Conservation (phyloP, 768 basidiomycete species). For the Sutorius australiensis region DNA sequence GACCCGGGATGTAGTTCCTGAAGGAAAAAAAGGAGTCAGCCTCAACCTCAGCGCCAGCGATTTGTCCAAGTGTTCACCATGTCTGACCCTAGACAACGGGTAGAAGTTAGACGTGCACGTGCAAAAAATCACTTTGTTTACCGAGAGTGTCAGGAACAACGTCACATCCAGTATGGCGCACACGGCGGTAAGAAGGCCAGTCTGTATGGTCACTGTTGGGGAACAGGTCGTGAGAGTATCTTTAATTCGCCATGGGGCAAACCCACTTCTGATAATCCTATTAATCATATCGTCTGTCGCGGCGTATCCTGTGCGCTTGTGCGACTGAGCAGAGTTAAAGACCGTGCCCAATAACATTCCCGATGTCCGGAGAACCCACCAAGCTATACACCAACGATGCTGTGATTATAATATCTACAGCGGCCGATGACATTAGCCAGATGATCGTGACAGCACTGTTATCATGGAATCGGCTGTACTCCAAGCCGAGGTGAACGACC, state of each 20-base stretch:
- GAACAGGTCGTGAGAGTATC: background rate
- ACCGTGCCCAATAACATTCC: too few relatives aligned
- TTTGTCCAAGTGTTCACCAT: background rate
- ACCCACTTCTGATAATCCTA: constrained; percentile 39
- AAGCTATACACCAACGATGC: too few relatives aligned
- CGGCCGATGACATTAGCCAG: too few relatives aligned
- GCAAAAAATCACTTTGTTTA: background rate
- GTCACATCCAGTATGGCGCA: constrained; percentile 20
- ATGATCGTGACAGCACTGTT: too few relatives aligned
- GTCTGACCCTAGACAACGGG: background rate
- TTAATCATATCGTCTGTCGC: constrained; percentile 37
- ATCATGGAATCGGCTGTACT: too few relatives aligned
- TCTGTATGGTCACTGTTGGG: constrained; percentile 29
- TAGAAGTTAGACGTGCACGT: background rate
- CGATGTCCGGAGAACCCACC: too few relatives aligned
- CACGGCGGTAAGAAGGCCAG: constrained; percentile 21
- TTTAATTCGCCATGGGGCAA: background rate
- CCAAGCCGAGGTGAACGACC: too few relatives aligned
- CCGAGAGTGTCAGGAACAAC: constrained; percentile 21
- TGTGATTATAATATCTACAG: too few relatives aligned
- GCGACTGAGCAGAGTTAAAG: constrained; percentile 25
- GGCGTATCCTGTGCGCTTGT: constrained; percentile 41
- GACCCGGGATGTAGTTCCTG: constrained; percentile 22
- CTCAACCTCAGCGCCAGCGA: background rate
- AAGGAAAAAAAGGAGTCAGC: background rate